Percentiles rank a stretch among this genome's conserved stretches.
Evolutionary conservation across 1,284 basidiomycete species (phyloP).

Genomic region (Sparassis latifolia): DNA sequence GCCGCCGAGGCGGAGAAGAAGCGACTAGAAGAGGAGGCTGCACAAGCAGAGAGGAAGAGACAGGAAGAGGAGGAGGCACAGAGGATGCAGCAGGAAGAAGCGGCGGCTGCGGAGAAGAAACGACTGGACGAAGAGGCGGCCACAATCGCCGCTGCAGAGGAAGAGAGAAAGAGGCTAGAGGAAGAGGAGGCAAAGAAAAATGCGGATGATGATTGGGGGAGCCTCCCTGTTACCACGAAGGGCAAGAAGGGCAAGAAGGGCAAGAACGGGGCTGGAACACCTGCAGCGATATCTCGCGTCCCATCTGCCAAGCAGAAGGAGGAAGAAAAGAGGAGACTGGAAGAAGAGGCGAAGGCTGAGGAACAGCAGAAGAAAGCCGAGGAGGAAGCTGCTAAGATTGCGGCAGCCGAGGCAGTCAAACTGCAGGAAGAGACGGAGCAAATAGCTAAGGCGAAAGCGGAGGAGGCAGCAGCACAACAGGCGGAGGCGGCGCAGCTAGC

Average conservation of each 20-base stretch:
- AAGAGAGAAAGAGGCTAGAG: not conserved
- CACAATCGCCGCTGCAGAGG: not conserved
- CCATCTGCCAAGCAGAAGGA: not conserved
- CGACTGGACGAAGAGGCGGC: no score
- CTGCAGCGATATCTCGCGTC: no score
- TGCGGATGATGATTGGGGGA: not conserved
- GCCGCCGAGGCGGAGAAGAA: conserved; percentile 1
- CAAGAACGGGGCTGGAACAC: not conserved
- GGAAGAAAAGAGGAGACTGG: not conserved
- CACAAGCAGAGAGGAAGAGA: not conserved
- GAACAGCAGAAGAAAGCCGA: conserved; percentile 1
- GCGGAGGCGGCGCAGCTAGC: not conserved
- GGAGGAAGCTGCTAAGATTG: conserved; percentile 1
- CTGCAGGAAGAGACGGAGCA: conserved; percentile 14
- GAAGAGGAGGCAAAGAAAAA: not conserved
- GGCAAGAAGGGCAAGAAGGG: not conserved
- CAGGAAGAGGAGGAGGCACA: conserved; percentile 1
- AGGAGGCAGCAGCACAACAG: not conserved
- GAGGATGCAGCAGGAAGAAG: conserved; percentile 4
- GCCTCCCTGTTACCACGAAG: not conserved
- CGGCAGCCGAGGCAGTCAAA: not conserved
- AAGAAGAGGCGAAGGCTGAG: not conserved
- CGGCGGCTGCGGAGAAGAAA: not conserved
- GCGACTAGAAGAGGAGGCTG: not conserved
- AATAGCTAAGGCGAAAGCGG: conserved; percentile 12